These are phyloP conservation scores for Yarrowia sp. DNA, from an alignment of 805 yeast species.

Conservation along the genomic window DNA sequence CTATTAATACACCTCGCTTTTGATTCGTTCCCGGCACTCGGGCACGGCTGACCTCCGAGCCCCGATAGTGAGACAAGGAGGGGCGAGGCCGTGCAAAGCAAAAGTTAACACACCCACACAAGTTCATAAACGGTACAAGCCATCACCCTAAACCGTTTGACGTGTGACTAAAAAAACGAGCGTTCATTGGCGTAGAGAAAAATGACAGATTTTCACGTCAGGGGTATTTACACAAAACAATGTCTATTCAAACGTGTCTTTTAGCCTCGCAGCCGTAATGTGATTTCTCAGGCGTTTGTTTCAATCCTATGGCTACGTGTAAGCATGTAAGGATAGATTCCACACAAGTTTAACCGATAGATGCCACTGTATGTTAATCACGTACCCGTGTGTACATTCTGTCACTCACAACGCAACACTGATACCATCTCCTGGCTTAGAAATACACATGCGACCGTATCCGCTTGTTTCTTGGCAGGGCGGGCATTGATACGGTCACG, in stretches of 20 bases:
- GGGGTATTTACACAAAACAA: too few species aligned
- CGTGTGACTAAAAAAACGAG: neutral
- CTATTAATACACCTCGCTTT: too few species aligned
- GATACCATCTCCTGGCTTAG: neutral
- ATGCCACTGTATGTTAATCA: neutral
- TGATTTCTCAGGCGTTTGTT: too few species aligned
- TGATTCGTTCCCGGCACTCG: conserved; percentile 14
- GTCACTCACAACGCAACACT: neutral
- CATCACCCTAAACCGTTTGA: conserved; percentile 1
- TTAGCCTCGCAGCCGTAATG: too few species aligned
- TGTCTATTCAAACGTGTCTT: too few species aligned
- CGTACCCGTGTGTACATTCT: neutral
- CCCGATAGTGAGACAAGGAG: conserved; percentile 33
- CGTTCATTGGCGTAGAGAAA: too few species aligned
- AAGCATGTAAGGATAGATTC: neutral
- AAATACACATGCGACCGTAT: conserved; percentile 1
- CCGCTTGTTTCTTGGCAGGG: conserved; percentile 33
- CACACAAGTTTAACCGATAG: conserved; percentile 2
- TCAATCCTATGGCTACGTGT: too few species aligned
- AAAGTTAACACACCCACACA: neutral
- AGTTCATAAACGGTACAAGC: conserved; percentile 20
- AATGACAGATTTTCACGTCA: too few species aligned
- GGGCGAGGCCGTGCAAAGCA: conserved; percentile 31
- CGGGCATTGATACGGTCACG: neutral
- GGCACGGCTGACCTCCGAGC: conserved; percentile 36